These are phyloP conservation scores for Grosmannia serpens DNA, from an alignment of 2,329 filamentous ascomycete species.

Conservation along the genomic window DNA sequence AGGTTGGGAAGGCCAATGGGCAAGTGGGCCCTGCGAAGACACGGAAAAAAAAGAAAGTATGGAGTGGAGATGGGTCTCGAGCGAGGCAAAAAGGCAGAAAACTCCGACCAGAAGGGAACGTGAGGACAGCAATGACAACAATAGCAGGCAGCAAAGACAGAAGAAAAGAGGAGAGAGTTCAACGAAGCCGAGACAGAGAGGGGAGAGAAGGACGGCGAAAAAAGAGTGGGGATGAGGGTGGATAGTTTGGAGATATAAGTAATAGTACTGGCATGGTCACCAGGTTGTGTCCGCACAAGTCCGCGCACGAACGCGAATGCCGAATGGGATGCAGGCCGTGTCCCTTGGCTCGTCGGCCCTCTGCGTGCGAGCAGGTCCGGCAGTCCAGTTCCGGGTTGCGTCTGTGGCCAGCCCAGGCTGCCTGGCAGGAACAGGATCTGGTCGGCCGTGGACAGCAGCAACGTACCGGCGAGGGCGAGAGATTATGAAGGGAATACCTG, in stretches of 20 bases:
- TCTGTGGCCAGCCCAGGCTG: too few relatives aligned
- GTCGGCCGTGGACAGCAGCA: too few relatives aligned
- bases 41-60: neutral
- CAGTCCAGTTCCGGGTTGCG: too few relatives aligned
- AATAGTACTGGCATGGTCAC: neutral
- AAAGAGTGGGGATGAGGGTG: conserved; percentile 8
- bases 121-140: neutral
- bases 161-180: conserved; percentile 6
- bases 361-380: too few relatives aligned
- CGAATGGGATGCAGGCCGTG: neutral
- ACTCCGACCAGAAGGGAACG: neutral
- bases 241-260: conserved; percentile 1
- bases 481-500: neutral
- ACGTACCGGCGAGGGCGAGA: neutral
- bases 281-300: neutral
- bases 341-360: too few relatives aligned
- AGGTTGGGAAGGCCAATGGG: neutral
- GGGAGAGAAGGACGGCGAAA: conserved; percentile 1
- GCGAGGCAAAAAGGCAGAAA: neutral
- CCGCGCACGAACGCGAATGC: neutral
- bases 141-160: neutral
- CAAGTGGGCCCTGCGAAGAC: neutral
- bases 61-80: conserved; percentile 12
- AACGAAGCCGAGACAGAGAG: neutral
- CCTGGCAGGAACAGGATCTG: too few relatives aligned